Base-by-base conservation (phyloP, 805 yeast genomes). In the Lachancea kluyveri region DNA sequence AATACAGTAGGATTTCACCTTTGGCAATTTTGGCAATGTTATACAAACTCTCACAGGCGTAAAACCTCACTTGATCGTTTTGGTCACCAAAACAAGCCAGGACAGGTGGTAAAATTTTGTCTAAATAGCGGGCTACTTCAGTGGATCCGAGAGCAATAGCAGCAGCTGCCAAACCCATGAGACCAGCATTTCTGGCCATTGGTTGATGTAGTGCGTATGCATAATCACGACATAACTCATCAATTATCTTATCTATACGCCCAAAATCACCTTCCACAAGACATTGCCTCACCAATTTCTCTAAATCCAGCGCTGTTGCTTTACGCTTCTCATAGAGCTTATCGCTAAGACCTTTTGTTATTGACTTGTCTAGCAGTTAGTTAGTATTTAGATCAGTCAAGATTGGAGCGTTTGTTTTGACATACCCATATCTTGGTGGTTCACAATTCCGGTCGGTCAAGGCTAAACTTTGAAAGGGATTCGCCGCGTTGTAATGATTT, bases 11-110 rank as follows among this genome's bases (percentile, higher is more conserved):
- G 14, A 92, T 84, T 58, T 92, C 97, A 17, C 97, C 97, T 45
- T 94, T 77, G 3, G 97, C 95, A 13, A 92, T 94, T 52, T 92
- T 92, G 28, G 97, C 95, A 27, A 92, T 88, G 59, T 92, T 92
- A 59, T 92, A 92, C 39, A 92, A 67, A 28, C 94, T 81, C 52
- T 92, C 98, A 62, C 97, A 92, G 0, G 98, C 96, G 56, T 87
- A 92, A 50, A 92, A 92, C 33, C 98, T 69, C 6, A 92, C 98
- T 44, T 94, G 74, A n/a, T 95, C 90, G 55, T 92, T 96, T 39
- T 92, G 95, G 51, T 92, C 98, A 30, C 94, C 90, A 56, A 92
- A 92, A 37, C 96, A 90, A 0, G 96, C 90, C 46, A 92, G 65
- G 9, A 92, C 95, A 0, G 98, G 96, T 40, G 85, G 92, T 41